phyloP scores from a whole-genome alignment of 345 rosid genomes.

The Psidium friedrichsthalianum region DNA sequence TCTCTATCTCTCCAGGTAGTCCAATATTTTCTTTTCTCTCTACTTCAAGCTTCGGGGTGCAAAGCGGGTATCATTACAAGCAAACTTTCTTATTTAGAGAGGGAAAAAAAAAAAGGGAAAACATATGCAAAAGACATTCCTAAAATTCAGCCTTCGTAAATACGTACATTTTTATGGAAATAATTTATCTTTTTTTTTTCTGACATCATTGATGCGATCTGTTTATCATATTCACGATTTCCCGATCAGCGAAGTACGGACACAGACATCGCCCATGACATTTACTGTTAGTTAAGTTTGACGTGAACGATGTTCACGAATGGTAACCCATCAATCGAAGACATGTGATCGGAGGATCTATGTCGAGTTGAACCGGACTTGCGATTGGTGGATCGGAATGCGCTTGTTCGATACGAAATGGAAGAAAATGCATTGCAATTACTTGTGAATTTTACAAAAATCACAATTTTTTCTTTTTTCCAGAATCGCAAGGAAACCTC shows the following conservation, averaged over 20 bases:
- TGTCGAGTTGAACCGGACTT: too few species aligned
- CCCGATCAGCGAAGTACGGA: not conserved
- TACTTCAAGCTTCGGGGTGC: fast-evolving
- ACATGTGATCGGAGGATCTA: not conserved
- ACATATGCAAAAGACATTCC: not conserved
- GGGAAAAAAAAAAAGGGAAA: too few species aligned
- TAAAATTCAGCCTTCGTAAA: not conserved
- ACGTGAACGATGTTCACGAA: not conserved
- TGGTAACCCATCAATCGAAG: too few species aligned
- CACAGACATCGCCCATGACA: fast-evolving
- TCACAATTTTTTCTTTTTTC: too few species aligned
- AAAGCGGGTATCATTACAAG: not conserved
- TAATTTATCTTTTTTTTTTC: not conserved
- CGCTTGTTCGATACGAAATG: too few species aligned
- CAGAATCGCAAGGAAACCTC: too few species aligned
- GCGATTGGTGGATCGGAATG: too few species aligned
- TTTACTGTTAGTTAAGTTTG: not conserved
- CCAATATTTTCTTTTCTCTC: not conserved
- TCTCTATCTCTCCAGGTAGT: not conserved
- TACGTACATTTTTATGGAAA: not conserved
- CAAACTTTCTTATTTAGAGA: fast-evolving
- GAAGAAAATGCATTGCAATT: too few species aligned
- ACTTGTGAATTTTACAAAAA: too few species aligned
- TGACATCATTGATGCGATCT: fast-evolving
- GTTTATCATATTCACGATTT: too few species aligned